phyloP scores from a whole-genome alignment of 1,284 basidiomycete genomes.

The Apiotrichum gracile region DNA sequence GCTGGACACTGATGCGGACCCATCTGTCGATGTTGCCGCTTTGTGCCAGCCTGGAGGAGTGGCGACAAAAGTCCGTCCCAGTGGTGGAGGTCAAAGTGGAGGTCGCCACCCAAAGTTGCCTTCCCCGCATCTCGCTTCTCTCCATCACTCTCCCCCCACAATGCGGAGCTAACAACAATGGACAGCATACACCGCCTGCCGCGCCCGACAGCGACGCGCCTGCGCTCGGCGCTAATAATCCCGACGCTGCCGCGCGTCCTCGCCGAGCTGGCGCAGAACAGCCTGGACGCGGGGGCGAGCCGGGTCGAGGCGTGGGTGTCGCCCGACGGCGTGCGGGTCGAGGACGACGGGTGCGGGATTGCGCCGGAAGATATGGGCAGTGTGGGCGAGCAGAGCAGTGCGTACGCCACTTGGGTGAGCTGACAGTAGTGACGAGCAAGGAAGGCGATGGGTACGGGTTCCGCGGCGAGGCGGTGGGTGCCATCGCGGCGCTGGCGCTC shows the following conservation, averaged over 20 bases:
- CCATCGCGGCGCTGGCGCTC: slow-evolving; percentile 63
- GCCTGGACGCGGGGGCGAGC: slow-evolving; percentile 50
- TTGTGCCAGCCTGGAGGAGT: no score
- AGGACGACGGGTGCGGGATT: slow-evolving; percentile 76
- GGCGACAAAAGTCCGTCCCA: no score
- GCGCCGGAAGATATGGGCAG: slow-evolving; percentile 54
- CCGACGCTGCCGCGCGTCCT: slow-evolving; percentile 71
- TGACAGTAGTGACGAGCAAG: slow-evolving; percentile 20
- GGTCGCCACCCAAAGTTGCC: slow-evolving; percentile 4
- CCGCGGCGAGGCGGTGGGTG: slow-evolving; percentile 84
- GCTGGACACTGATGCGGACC: no score
- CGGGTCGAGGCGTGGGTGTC: slow-evolving; percentile 43
- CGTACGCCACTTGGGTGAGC: slow-evolving; percentile 23
- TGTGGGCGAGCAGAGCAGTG: slow-evolving; percentile 63
- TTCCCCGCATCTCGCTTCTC: slow-evolving; percentile 58
- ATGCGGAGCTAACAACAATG: background rate
- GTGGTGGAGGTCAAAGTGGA: slow-evolving; percentile 6
- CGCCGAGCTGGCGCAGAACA: slow-evolving; percentile 78
- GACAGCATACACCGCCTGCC: slow-evolving; percentile 8
- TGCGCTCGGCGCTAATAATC: slow-evolving; percentile 75
- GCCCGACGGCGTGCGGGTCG: slow-evolving; percentile 59
- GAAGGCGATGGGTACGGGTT: slow-evolving; percentile 59
- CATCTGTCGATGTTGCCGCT: no score
- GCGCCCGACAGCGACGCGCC: slow-evolving; percentile 7
- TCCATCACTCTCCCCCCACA: slow-evolving; percentile 60